phyloP scores from a whole-genome alignment of 345 rosid species.

The Cardamine resedifolia region DNA sequence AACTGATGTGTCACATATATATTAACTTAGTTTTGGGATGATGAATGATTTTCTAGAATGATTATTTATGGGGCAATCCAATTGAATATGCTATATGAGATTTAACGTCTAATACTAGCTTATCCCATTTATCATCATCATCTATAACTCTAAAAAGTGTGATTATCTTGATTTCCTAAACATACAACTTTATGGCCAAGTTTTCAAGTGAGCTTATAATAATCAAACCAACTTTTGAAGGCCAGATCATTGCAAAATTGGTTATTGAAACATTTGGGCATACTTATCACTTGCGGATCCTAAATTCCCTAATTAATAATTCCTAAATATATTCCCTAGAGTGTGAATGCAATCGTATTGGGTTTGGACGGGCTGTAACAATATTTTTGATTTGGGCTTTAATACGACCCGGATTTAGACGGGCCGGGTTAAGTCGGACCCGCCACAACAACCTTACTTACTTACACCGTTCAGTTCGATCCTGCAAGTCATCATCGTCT shows the following conservation, averaged over 20 bases:
- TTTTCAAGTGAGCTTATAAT: background rate
- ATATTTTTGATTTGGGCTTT: background rate
- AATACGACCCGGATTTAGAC: background rate
- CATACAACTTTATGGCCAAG: background rate
- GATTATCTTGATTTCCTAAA: background rate
- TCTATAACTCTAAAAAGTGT: background rate
- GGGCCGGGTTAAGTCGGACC: background rate
- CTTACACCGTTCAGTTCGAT: background rate
- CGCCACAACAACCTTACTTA: background rate
- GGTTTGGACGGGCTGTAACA: background rate
- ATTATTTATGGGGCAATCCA: background rate
- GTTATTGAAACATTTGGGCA: background rate
- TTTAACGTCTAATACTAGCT: background rate
- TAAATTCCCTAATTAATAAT: too few species aligned
- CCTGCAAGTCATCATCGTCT: background rate
- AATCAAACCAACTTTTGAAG: background rate
- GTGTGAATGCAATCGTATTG: background rate
- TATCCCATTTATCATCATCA: background rate
- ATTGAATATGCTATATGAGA: background rate
- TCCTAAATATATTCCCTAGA: too few species aligned
- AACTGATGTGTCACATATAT: background rate
- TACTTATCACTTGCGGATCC: background rate
- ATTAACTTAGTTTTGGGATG: conserved; percentile 1
- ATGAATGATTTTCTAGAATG: background rate
- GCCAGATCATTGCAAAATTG: background rate